A percentile compares a stretch with the other conserved stretches of the same genome.
Conservation (phyloP, 805 yeast genomes). For the Cyberlindnera nakhonratchasimensis region DNA sequence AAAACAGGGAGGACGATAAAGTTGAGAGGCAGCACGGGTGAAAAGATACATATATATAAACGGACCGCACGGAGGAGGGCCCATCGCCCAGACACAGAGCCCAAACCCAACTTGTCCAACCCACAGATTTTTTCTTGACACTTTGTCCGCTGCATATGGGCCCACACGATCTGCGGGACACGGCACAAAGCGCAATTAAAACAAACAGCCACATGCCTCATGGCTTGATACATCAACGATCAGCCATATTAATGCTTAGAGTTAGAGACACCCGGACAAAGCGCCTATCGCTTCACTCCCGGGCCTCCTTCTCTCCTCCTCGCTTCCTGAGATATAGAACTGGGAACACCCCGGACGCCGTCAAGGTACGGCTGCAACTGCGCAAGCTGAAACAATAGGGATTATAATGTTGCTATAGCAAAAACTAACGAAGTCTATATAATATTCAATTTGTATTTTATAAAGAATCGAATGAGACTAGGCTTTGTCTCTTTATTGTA, state of each 20-base stretch:
- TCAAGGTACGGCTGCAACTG: not conserved
- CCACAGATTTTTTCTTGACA: constrained; percentile 2
- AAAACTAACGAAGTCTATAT: too few species aligned
- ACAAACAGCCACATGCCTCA: not conserved
- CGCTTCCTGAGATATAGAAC: too few species aligned
- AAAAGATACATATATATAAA: constrained; percentile 2
- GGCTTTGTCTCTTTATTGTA: too few species aligned
- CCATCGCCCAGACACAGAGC: constrained; percentile 3
- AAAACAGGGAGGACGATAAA: not conserved
- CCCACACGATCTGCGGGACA: constrained; percentile 7
- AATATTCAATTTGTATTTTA: too few species aligned
- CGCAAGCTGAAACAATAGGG: not conserved
- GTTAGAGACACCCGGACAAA: not conserved
- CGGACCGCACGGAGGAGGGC: constrained; percentile 1
- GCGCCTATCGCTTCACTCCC: too few species aligned
- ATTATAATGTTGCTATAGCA: too few species aligned
- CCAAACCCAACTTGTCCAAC: not conserved
- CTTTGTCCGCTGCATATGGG: constrained; percentile 12
- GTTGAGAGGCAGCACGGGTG: constrained; percentile 3
- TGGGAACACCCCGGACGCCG: not conserved
- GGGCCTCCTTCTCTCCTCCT: too few species aligned
- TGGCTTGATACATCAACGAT: too few species aligned
- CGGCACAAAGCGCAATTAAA: not conserved
- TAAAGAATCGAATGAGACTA: too few species aligned
- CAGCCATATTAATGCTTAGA: too few species aligned